Conservation (phyloP, 2,329 filamentous ascomycete genomes). For the Fusarium longipes region DNA sequence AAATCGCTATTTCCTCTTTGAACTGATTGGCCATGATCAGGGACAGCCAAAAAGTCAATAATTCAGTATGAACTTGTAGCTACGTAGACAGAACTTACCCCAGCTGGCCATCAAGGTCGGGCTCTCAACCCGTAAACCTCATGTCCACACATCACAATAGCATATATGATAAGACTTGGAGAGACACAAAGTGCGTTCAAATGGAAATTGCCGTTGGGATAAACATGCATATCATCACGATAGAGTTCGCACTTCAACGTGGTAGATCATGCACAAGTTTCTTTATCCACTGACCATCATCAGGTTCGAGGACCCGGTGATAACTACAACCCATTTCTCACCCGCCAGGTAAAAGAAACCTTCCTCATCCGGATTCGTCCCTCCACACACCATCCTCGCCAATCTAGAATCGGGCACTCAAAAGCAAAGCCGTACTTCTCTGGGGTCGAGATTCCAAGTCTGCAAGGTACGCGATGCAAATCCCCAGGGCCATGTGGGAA, state of each 20-base stretch:
- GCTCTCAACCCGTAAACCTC: background rate
- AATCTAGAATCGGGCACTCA: conserved; percentile 11
- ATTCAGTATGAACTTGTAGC: background rate
- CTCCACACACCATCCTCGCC: background rate
- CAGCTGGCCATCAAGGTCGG: background rate
- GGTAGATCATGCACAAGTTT: background rate
- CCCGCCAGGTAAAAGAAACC: background rate
- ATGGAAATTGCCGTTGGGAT: background rate
- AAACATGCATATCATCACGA: background rate
- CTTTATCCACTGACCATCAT: background rate
- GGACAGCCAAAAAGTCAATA: background rate
- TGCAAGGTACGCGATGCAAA: background rate
- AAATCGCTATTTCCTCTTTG: background rate
- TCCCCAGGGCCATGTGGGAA: conserved; percentile 26
- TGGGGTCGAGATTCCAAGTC: background rate
- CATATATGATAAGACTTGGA: background rate
- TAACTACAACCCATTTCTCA: background rate
- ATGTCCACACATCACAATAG: too few relatives aligned
- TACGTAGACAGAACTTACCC: background rate
- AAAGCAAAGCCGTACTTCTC: background rate
- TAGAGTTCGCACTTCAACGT: background rate
- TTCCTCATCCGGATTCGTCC: conserved; percentile 3
- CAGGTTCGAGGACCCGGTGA: background rate
- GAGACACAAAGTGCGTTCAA: background rate
- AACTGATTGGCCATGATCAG: fast-evolving